Conservation (phyloP, 2,329 filamentous ascomycete species). For the Aschersonia sp. region DNA sequence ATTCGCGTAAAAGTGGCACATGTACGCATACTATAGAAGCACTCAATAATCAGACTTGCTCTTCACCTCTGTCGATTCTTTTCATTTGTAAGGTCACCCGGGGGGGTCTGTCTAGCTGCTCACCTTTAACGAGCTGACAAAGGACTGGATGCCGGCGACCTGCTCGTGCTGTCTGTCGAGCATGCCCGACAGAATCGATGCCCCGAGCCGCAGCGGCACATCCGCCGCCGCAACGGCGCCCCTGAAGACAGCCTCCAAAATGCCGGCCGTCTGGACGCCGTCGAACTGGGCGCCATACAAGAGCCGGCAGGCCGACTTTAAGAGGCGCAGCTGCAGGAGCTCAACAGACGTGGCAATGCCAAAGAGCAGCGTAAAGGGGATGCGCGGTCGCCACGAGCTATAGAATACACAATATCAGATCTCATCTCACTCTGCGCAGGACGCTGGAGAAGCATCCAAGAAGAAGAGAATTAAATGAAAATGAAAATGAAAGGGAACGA, state of each 20-base stretch:
- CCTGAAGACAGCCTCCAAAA: slow-evolving; percentile 59
- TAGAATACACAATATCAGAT: background rate
- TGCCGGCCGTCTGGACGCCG: slow-evolving; percentile 55
- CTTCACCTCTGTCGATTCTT: too few relatives aligned
- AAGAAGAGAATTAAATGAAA: too few relatives aligned
- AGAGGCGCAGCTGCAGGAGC: slow-evolving; percentile 59
- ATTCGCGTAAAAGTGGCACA: slow-evolving; percentile 77
- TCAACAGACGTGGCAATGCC: slow-evolving; percentile 73
- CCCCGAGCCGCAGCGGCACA: slow-evolving; percentile 46
- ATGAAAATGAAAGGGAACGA: slow-evolving; percentile 14
- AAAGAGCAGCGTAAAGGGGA: slow-evolving; percentile 64
- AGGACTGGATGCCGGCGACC: slow-evolving; percentile 59
- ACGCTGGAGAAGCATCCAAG: too few relatives aligned
- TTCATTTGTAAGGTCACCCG: too few relatives aligned
- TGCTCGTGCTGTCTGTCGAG: slow-evolving; percentile 64
- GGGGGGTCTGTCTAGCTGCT: background rate
- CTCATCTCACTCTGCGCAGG: too few relatives aligned
- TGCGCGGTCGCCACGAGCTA: slow-evolving; percentile 53
- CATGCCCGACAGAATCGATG: slow-evolving; percentile 44
- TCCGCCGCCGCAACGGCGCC: slow-evolving; percentile 44
- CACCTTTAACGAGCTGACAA: slow-evolving; percentile 56
- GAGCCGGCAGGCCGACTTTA: slow-evolving; percentile 51
- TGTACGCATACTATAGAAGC: slow-evolving; percentile 55
- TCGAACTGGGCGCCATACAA: slow-evolving; percentile 63
- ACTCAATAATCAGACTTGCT: too few relatives aligned